Conservation (phyloP, 768 basidiomycete species). For the Termitomyces sp. region DNA sequence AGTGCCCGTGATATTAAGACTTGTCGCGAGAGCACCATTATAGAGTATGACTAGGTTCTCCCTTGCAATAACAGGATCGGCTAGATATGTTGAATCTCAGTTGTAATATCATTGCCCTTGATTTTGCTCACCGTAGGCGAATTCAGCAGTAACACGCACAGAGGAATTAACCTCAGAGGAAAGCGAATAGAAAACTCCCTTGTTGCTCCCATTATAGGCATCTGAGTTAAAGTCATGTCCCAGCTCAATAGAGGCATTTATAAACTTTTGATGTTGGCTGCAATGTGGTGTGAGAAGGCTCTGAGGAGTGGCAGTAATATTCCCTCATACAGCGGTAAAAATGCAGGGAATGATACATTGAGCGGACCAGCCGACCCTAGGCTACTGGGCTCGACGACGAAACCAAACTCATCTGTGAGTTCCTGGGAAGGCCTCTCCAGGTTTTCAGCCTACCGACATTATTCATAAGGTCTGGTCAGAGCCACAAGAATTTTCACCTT, state of each 20-base stretch:
- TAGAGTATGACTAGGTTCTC: conserved; percentile 20
- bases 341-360: conserved; percentile 25
- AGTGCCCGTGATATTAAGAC: conserved; percentile 12
- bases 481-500: conserved; percentile 15
- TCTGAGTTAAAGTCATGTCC: conserved; percentile 26
- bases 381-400: conserved; percentile 16
- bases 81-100: conserved; percentile 9
- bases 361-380: conserved; percentile 23
- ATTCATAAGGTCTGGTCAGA: not conserved
- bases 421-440: conserved; percentile 19
- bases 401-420: conserved; percentile 19
- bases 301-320: not conserved
- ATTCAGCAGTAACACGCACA: conserved; percentile 24
- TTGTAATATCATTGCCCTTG: not conserved
- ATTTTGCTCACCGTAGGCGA: conserved; percentile 22
- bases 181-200: conserved; percentile 22
- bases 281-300: not conserved
- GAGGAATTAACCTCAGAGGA: conserved; percentile 19
- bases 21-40: conserved; percentile 20
- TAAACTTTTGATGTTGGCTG: conserved; percentile 25
- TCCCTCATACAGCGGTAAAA: conserved; percentile 21
- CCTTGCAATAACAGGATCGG: conserved; percentile 20
- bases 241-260: conserved; percentile 25
- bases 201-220: conserved; percentile 23
- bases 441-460: conserved; percentile 20